Evolutionary conservation across 1,284 basidiomycete species (phyloP).

Genomic region (Rhizoctonia solani): DNA sequence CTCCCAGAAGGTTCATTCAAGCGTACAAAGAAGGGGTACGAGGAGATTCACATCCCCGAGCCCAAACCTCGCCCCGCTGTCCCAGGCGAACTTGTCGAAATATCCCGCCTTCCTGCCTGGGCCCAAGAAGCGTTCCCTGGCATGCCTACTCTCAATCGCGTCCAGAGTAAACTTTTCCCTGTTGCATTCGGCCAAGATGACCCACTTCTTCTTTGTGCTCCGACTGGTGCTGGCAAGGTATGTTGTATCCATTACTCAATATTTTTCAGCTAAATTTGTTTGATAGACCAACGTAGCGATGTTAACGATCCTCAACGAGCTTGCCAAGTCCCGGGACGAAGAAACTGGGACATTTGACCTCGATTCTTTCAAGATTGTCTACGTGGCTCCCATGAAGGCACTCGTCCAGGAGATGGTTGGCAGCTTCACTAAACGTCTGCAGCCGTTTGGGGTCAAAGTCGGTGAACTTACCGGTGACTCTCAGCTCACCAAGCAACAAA

Average conservation of each 20-base stretch:
- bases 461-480: conserved; percentile 97
- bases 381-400: conserved; percentile 99
- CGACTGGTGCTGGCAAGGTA: conserved; percentile 98
- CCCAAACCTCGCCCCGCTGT: conserved; percentile 78
- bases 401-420: conserved; percentile 97
- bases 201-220: conserved; percentile 94
- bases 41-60: conserved; percentile 97
- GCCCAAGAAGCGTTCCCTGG: conserved; percentile 81
- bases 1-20: conserved; percentile 98
- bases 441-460: conserved; percentile 82
- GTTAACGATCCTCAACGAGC: conserved; percentile 88
- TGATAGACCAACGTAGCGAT: conserved; percentile 95
- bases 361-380: conserved; percentile 95
- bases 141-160: conserved; percentile 81
- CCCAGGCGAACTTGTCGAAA: conserved; percentile 75
- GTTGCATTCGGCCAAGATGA: conserved; percentile 91
- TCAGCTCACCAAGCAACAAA: conserved; percentile 98
- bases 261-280: conserved; percentile 59
- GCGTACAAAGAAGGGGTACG: conserved; percentile 93
- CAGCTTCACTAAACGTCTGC: conserved; percentile 86
- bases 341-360: conserved; percentile 85
- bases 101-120: conserved; percentile 83
- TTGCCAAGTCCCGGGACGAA: conserved; percentile 83
- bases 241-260: conserved; percentile 55
- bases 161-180: conserved; percentile 94